Base-by-base conservation (phyloP, 1,284 basidiomycete genomes). In the Papiliotrema nemorosa region DNA sequence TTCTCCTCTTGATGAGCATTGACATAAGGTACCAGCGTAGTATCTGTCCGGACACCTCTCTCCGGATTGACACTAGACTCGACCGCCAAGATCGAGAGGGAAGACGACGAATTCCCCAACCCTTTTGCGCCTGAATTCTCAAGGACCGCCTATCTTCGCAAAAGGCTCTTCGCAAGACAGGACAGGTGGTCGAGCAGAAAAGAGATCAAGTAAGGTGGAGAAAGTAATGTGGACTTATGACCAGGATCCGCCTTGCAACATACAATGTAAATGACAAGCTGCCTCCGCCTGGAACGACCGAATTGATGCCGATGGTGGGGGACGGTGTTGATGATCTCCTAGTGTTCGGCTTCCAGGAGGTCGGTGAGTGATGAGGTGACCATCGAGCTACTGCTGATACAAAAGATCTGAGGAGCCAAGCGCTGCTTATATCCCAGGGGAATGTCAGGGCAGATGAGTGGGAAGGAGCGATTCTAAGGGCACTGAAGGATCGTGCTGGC, bases 381-480 rank as follows among this genome's bases (percentile, higher is more conserved):
- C 5, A n/a, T 24, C 2, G 26, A 20, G 29, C n/a, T 22, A 26
- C 22, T 16, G 3, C 27, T 31, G 18, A 13, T 20, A 10, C 6
- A 25, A 44, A 18, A 63, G 70, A 73, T 34, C 59, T 73, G 0
- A 54, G 70, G 7, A 59, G 61, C 49, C 54, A 59, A n/a, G 63
- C 69, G 0, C 44, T 73, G 31, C 52, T 73, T 12, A 46, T 70
- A 3, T 64, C 69, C 5, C 69, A 69, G 35, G 68, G 68, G 1
- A 60, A 50, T 24, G 49, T 70, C 46, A 76, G 81, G 16, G 80
- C 80, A 0, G 62, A 77, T 16, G 73, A 78, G 37, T 83, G 82
- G 82, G 80, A 81, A 62, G 48, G 66, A 3, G 64, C 70, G 26
- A 67, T 82, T n/a, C 69, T 79, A 35, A 54, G 63, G 0, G 80